A percentile compares a stretch with the other conserved stretches of the same genome.
These are phyloP conservation scores for Mortierella sp. DNA, from an alignment of 371 early-diverging fungal genomes.

Conservation along the genomic window DNA sequence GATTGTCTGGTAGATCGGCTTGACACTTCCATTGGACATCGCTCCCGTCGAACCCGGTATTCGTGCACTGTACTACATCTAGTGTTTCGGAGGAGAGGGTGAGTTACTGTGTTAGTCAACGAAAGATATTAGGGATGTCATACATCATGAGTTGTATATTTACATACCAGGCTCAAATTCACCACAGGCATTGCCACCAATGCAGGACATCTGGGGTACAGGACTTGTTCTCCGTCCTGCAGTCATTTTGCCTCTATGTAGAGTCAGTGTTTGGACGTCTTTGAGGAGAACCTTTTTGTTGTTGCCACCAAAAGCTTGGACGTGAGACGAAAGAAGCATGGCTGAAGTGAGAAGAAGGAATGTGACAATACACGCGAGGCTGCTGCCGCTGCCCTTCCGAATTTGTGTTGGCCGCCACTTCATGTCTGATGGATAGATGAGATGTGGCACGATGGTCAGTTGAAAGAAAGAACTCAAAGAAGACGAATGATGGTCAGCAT, in stretches of 20 bases:
- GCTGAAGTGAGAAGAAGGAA: not conserved
- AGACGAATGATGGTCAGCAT: not conserved
- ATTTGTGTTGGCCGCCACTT: not conserved
- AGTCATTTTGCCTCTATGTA: slow-evolving; percentile 39
- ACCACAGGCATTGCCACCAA: slow-evolving; percentile 51
- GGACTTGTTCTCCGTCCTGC: slow-evolving; percentile 36
- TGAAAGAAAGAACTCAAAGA: not conserved
- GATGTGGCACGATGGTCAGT: not conserved
- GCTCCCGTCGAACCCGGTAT: slow-evolving; percentile 55
- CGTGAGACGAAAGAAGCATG: slow-evolving; percentile 7
- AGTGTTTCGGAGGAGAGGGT: not conserved
- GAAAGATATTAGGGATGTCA: not conserved
- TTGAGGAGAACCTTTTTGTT: slow-evolving; percentile 31
- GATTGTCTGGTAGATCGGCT: slow-evolving; percentile 59
- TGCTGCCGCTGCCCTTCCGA: slow-evolving; percentile 1
- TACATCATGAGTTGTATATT: not conserved
- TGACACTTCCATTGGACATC: slow-evolving; percentile 67
- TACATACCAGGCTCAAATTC: slow-evolving; percentile 50
- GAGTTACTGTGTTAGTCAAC: not conserved
- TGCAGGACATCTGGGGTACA: slow-evolving; percentile 38
- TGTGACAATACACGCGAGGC: not conserved
- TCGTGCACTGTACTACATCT: slow-evolving; percentile 52
- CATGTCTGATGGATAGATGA: too few relatives aligned
- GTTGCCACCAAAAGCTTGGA: slow-evolving; percentile 12
- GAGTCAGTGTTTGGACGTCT: slow-evolving; percentile 46